Evolutionary conservation across 371 early-diverging fungal species (phyloP), one percentile per base, ranked within the genome.

Genomic region (Mortierella sp.): DNA sequence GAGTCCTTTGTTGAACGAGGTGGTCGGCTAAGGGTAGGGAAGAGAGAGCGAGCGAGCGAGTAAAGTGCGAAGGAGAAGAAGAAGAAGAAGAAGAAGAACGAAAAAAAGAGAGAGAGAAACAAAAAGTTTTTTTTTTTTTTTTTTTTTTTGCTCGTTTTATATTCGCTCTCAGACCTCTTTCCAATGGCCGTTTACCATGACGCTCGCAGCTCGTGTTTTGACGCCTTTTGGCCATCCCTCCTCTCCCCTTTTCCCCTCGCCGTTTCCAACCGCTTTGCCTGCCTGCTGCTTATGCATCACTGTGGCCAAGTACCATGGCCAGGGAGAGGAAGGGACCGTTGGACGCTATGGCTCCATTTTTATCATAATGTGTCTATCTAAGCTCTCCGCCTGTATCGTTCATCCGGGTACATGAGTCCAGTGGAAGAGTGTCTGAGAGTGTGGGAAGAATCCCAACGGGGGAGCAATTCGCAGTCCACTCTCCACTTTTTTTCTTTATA

Each of bases 151-250:
- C 1, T 45, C 37, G 51, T 21, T 23, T 37, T 62, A 37, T 37
- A 62, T 50, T 37, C 37, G 51, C 51, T 48, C 37, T 62, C 62
- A 50, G 29, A 28, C 30, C 51, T 29, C n/a, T n/a, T 48, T 29
- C 28, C 19, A 62, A 61, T 29, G 18, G 30, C n/a, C 37, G 18
- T 29, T 48, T 7, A n/a, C 14, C 25, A 57, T 45, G 26, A 21
- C 26, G 45, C 43, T 46, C 7, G 11, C 62, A 26, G 28, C 51
- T n/a, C 25, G 60, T 14, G 50, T 19, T 4, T 7, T 26, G 62
- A 21, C 37, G 37, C 23, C 44, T 15, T 51, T 37, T 25, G 60
- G 45, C 37, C 60, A 59, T 59, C 26, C 44, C 30, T 15, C 60
- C 25, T 59, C 56, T 56, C 55, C 1, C 55, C n/a, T n/a, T n/a